phyloP scores from a whole-genome alignment of 1,139 yeast species.

The Protomyces inouyei region DNA sequence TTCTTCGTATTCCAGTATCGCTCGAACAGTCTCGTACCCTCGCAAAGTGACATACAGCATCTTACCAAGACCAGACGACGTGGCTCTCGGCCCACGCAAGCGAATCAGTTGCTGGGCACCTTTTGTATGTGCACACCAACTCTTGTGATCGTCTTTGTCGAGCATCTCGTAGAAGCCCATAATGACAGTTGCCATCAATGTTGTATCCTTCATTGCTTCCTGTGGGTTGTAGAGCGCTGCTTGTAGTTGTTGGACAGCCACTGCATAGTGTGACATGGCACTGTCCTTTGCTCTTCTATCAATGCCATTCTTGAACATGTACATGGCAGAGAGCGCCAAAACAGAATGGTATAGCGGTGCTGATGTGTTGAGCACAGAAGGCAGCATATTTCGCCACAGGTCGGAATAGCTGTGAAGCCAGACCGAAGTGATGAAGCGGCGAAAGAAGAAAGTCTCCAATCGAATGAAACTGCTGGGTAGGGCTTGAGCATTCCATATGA shows the following conservation, averaged over 20 bases:
- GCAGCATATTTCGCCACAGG: conserved; percentile 7
- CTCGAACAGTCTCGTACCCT: conserved; percentile 17
- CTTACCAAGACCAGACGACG: conserved; percentile 3
- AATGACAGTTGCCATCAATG: conserved; percentile 24
- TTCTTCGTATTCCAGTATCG: conserved; percentile 4
- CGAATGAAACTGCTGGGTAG: neutral
- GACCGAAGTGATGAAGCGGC: conserved; percentile 10
- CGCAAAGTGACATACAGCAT: conserved; percentile 16
- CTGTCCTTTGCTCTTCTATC: conserved; percentile 2
- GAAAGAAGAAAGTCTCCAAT: conserved; percentile 17
- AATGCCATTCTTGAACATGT: conserved; percentile 17
- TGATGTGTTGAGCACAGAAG: conserved; percentile 1
- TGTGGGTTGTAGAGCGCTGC: conserved; percentile 5
- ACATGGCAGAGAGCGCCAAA: conserved; percentile 30
- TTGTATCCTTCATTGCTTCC: conserved; percentile 9
- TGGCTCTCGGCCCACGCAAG: conserved; percentile 1
- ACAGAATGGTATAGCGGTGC: conserved; percentile 30
- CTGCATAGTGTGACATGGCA: conserved; percentile 11
- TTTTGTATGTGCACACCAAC: conserved; percentile 16
- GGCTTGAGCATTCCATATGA: neutral
- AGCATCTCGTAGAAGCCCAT: conserved; percentile 21
- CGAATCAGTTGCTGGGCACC: conserved; percentile 19
- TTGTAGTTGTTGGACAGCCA: conserved; percentile 11
- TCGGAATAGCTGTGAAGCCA: conserved; percentile 20
- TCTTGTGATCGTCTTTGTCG: conserved; percentile 14